phyloP scores from a whole-genome alignment of 306 rosid species.

The Albizia julibrissin region DNA sequence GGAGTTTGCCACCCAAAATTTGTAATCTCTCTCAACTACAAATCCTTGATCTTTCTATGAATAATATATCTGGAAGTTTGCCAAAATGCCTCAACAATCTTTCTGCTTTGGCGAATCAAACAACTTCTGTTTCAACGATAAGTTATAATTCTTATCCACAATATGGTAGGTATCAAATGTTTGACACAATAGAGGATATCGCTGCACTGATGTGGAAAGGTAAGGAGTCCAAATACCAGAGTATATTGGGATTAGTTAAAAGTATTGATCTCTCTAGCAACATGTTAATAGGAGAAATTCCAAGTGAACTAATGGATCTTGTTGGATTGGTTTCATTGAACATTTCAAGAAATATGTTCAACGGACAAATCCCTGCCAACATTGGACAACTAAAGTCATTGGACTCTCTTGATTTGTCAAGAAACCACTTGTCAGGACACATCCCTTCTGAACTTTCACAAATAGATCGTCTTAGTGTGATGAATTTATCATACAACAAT shows the following conservation, averaged over 20 bases:
- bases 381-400: neutral
- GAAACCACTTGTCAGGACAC: neutral
- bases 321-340: neutral
- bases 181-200: neutral
- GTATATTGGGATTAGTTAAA: neutral
- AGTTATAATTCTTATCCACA: too few species aligned
- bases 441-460: neutral
- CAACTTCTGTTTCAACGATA: neutral
- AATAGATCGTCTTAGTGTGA: neutral
- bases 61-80: neutral
- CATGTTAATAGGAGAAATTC: neutral
- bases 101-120: neutral
- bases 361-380: neutral
- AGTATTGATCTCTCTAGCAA: neutral
- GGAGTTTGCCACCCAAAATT: neutral
- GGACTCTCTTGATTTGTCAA: neutral
- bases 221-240: neutral
- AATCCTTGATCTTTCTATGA: neutral
- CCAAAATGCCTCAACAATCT: neutral
- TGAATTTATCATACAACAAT: neutral
- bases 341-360: neutral
- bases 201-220: neutral
- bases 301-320: neutral
- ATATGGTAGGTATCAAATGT: neutral
- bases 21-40: neutral